Base-by-base conservation (phyloP, 345 rosid species). In the Eucalyptus caleyi region DNA sequence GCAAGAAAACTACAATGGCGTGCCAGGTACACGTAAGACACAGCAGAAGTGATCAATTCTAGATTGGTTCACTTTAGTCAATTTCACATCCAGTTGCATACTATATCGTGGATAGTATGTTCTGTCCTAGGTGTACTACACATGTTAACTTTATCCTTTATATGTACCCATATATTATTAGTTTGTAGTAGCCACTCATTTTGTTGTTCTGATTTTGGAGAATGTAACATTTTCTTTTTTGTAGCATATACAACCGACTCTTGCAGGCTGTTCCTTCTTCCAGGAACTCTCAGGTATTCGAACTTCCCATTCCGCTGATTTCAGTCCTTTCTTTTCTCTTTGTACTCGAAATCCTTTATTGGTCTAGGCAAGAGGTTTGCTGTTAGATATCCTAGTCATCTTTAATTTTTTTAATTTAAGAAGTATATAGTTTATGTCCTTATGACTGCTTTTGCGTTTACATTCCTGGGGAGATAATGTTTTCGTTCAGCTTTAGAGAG, bases 1-100 rank as follows among this genome's bases (percentile, higher is more conserved):
- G 93, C 93, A 86, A 91, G 95, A 87, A 97, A 94, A 93, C 94
- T 96, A 90, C 94, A 90, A 16, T 96, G 97, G 99, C 97, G 96
- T 82, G 94, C 94, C 65, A 96, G 99, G 98, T 97, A 92, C 3
- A 0, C 85, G 4, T 3, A 44, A 65, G 27, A 6, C 18, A 34
- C 21, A 23, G 86, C 9, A 45, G 32, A 24, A 67, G 42, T 88
- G 15, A 24, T 21, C 9, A 40, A 42, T 77, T 77, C 42, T 77
- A 77, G 85, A 40, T 40, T 77, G 27, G 47, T 77, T 40, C 27
- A 12, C 85, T 77, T 21, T 15, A 21, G 30, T 77, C 47, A 37
- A 77, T 40, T 77, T 77, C 15, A 40, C 85, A 40, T 40, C 47
- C 47, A 40, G 47, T 77, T 7, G 16, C 47, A 40, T 77, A 13